A percentile compares a stretch with the other conserved stretches of the same genome.
Evolutionary conservation across 495 filamentous ascomycete genomes (phyloP).

Genomic region (Trichoderma reesei): DNA sequence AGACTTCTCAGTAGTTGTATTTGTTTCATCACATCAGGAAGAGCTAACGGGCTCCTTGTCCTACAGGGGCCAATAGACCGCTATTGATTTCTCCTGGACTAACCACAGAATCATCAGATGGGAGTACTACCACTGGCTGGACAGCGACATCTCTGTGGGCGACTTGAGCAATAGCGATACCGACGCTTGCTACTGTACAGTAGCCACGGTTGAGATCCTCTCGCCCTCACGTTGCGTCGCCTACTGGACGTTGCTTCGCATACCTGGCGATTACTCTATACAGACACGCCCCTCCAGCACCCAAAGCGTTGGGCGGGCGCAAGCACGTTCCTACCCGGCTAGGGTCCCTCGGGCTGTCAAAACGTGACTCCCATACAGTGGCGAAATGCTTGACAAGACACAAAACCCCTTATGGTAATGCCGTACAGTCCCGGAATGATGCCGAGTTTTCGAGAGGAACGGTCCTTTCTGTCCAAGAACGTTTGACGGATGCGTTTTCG

Average conservation of each 20-base stretch:
- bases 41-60: background rate
- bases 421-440: background rate
- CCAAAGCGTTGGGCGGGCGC: background rate
- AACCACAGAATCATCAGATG: background rate
- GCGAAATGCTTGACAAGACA: background rate
- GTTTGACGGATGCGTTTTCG: background rate
- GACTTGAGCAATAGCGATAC: background rate
- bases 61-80: background rate
- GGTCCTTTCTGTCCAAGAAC: background rate
- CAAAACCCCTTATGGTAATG: background rate
- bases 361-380: background rate
- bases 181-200: no score
- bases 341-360: background rate
- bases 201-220: background rate
- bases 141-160: background rate
- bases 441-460: background rate
- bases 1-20: background rate
- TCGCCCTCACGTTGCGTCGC: background rate
- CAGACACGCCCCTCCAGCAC: background rate
- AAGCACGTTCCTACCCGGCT: background rate
- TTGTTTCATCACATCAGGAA: background rate
- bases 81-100: background rate
- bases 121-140: background rate
- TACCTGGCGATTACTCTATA: background rate
- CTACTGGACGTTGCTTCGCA: background rate